Evolutionary conservation across 2,329 filamentous ascomycete genomes (phyloP), one percentile per base, ranked within the genome.

Genomic region (Aspergillus costaricaensis): DNA sequence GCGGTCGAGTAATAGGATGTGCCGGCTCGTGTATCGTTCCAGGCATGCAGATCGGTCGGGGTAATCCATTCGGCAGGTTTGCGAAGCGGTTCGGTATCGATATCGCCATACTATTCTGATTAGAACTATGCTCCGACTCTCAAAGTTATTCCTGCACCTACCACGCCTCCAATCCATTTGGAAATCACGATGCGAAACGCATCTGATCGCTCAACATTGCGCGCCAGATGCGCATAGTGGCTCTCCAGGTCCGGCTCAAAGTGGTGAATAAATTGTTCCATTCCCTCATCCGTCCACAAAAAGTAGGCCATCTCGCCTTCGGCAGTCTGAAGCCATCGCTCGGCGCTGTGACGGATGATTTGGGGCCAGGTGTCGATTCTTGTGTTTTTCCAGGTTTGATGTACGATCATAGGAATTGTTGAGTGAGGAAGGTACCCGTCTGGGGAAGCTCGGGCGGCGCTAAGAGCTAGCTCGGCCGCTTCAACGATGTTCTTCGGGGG

Each of bases 231-330:
- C 2, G 59, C 54, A 41, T 72, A 74, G 1, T 62, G 58, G 1
- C 56, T 57, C 3, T 66, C 60, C 7, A 74, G 65, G 0, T 62
- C 64, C 3, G 72, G 70, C 41, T 71, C 69, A 39, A 67, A 72
- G 38, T 64, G 54, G 5, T 62, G 53, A n/a, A 75, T 58, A 27
- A 75, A 67, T 38, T 67, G 63, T 3, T 62, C 52, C 23, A 73
- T 68, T 2, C 72, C 73, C 2, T 68, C 67, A 30, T 75, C 73
- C 14, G 71, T 68, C 73, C 73, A 75, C n/a, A 75, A 61, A 50
- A 75, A 67, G 48, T 74, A 75, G 1, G 73, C 71, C 68, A 74
- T 72, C 65, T 58, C 7, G 62, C 64, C 55, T 8, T 67, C 61
- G 4, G 68, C 66, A 5, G 61, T 62, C 9, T 55, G 25, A 36